Base-by-base conservation (phyloP, 1,284 basidiomycete species). In the Cutaneotrichosporon sp. region DNA sequence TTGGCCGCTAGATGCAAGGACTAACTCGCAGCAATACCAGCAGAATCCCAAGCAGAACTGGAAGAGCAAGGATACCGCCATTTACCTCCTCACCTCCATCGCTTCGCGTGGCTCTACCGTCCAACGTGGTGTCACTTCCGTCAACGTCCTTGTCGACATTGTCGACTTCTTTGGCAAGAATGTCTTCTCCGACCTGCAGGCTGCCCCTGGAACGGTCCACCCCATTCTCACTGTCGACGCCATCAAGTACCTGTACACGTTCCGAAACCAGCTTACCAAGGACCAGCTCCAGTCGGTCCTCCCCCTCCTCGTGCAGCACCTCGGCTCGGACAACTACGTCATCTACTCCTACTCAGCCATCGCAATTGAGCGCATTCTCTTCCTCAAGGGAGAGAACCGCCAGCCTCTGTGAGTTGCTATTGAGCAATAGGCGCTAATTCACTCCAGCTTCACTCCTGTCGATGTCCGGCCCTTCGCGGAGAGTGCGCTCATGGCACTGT, bases 191-290 rank as follows among this genome's bases (percentile, higher is more conserved):
- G 96, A 99, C 73, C 76, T 97, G 38, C 86, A 93, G 70, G 85
- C 87, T 2, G 75, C 78, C 1, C 77, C 80, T 4, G 82, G 82
- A 2, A 76, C 78, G 14, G 85, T 89, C 0, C 86, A 96, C 67
- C 88, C 92, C 5, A 90, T 98, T 63, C 79, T 98, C 35, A 90
- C 93, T 66, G 92, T 96, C 31, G 92, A 97, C 71, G 92, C 93
- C 4, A 97, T 98, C 72, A 86, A 90, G 51, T 96, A 90, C 77
- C 75, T 96, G 46, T 82, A 90, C 68, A 96, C 90, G 0, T 98
- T 98, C 82, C 81, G 96, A 17, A 93, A 94, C 68, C 94, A 92
- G 88, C 81, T 98, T 51, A 94, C 90, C 12, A 97, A 97, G 78
- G 84, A 88, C 25, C 94, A 98, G 79, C 80, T 98, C 8, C 78